A percentile compares a stretch with the other conserved stretches of the same genome.
Conservation (phyloP, 1,284 basidiomycete genomes). For the Pseudozyma sp. region DNA sequence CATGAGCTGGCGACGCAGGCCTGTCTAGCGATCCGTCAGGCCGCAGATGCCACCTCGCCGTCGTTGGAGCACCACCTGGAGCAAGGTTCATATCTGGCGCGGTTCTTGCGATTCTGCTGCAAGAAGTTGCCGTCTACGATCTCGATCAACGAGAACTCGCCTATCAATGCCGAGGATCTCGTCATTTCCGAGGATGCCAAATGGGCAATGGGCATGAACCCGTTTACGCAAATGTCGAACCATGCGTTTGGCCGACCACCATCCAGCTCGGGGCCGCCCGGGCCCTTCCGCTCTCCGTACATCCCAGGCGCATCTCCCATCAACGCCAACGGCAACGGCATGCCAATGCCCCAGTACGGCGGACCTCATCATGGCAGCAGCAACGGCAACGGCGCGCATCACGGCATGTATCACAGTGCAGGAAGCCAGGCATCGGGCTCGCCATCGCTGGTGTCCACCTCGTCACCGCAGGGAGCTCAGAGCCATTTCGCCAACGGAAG, state of each 20-base stretch:
- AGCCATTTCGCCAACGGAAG: conserved; percentile 7
- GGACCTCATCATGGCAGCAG: not conserved
- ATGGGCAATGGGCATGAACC: conserved; percentile 51
- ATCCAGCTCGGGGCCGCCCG: not conserved
- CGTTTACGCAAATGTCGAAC: conserved; percentile 30
- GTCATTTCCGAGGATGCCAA: conserved; percentile 46
- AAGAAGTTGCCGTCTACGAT: conserved; percentile 53
- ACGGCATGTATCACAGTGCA: conserved; percentile 26
- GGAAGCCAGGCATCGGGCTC: conserved; percentile 36
- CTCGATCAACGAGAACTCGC: conserved; percentile 56
- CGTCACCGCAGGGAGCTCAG: conserved; percentile 21
- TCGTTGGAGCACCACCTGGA: conserved; percentile 45
- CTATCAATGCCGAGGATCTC: conserved; percentile 46
- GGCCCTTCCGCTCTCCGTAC: conserved; percentile 24
- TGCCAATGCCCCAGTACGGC: conserved; percentile 18
- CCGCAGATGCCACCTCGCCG: conserved; percentile 47
- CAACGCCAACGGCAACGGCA: conserved; percentile 9
- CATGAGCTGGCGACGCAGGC: conserved; percentile 48
- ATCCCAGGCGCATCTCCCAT: conserved; percentile 17
- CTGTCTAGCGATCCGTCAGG: conserved; percentile 42
- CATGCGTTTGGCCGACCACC: conserved; percentile 10
- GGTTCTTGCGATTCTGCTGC: conserved; percentile 51
- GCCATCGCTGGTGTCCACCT: conserved; percentile 27
- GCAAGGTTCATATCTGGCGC: conserved; percentile 46
- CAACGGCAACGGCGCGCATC: conserved; percentile 18